Conservation (phyloP, 768 basidiomycete genomes). For the Suillus placidus region DNA sequence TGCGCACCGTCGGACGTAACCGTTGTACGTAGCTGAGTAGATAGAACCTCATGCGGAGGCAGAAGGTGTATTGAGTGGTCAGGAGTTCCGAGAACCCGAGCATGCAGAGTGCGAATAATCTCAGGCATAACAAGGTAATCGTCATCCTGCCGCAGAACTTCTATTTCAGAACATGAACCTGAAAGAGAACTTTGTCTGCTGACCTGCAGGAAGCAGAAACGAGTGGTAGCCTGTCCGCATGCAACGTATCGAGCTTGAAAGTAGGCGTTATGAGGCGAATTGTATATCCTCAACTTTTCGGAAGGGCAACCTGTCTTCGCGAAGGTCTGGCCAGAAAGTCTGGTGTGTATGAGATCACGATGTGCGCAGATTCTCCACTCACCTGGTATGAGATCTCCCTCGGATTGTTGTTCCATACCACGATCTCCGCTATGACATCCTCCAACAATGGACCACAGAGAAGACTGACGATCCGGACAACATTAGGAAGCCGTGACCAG, state of each 20-base stretch:
- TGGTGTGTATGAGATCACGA: not conserved
- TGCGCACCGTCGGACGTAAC: slow-evolving; percentile 42
- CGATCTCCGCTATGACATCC: slow-evolving; percentile 48
- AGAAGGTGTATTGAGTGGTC: slow-evolving; percentile 51
- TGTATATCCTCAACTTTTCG: slow-evolving; percentile 52
- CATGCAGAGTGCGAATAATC: slow-evolving; percentile 52
- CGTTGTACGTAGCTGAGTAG: slow-evolving; percentile 51
- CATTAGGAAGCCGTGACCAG: slow-evolving; percentile 68
- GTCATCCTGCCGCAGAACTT: slow-evolving; percentile 56
- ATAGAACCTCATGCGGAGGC: slow-evolving; percentile 63
- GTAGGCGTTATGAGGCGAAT: slow-evolving; percentile 58
- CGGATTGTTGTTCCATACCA: slow-evolving; percentile 69
- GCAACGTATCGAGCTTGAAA: slow-evolving; percentile 66
- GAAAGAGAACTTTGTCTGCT: slow-evolving; percentile 6
- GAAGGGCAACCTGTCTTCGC: slow-evolving; percentile 42
- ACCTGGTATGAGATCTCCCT: slow-evolving; percentile 46
- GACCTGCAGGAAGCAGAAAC: slow-evolving; percentile 68
- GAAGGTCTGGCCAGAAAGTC: slow-evolving; percentile 41
- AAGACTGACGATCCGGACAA: slow-evolving; percentile 53
- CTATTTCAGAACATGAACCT: not conserved
- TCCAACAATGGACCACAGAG: slow-evolving; percentile 52
- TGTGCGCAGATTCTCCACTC: slow-evolving; percentile 15
- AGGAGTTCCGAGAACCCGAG: slow-evolving; percentile 35
- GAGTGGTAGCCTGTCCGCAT: slow-evolving; percentile 51
- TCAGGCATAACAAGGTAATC: slow-evolving; percentile 65